Evolutionary conservation across 1,284 basidiomycete species (phyloP).

Genomic region (Cutaneotrichosporon mucoides): DNA sequence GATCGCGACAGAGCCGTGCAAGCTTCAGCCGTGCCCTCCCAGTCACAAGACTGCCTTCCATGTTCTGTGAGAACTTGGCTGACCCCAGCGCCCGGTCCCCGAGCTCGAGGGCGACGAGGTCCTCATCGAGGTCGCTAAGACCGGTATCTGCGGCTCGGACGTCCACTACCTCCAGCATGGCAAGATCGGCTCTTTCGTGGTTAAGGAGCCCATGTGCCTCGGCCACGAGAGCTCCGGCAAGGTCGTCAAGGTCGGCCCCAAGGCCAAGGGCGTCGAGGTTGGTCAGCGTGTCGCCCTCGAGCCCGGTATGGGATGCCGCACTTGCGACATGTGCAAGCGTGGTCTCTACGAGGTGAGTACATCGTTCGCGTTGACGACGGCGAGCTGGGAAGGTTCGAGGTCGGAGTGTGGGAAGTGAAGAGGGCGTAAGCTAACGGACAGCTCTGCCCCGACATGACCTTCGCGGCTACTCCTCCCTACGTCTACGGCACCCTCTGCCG

Average conservation of each 20-base stretch:
- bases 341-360: slow-evolving; percentile 70
- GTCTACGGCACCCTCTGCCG: slow-evolving; percentile 45
- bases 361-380: slow-evolving; percentile 4
- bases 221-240: slow-evolving; percentile 44
- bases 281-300: slow-evolving; percentile 55
- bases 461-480: slow-evolving; percentile 46
- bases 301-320: slow-evolving; percentile 55
- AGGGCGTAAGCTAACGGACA: slow-evolving; percentile 51
- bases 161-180: slow-evolving; percentile 53
- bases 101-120: slow-evolving; percentile 72
- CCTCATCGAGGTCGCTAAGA: slow-evolving; percentile 84
- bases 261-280: slow-evolving; percentile 25
- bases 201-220: slow-evolving; percentile 48
- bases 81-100: slow-evolving; percentile 64
- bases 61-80: background rate
- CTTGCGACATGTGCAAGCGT: slow-evolving; percentile 52
- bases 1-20: too few relatives aligned
- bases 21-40: too few relatives aligned
- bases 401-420: background rate
- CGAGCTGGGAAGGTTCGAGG: background rate
- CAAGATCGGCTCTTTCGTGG: slow-evolving; percentile 44
- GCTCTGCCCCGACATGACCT: slow-evolving; percentile 38
- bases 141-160: slow-evolving; percentile 90
- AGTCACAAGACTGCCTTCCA: too few relatives aligned
- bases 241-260: slow-evolving; percentile 39